phyloP scores from a whole-genome alignment of 2,329 filamentous ascomycete species.

The Trichoderma pleuroti region DNA sequence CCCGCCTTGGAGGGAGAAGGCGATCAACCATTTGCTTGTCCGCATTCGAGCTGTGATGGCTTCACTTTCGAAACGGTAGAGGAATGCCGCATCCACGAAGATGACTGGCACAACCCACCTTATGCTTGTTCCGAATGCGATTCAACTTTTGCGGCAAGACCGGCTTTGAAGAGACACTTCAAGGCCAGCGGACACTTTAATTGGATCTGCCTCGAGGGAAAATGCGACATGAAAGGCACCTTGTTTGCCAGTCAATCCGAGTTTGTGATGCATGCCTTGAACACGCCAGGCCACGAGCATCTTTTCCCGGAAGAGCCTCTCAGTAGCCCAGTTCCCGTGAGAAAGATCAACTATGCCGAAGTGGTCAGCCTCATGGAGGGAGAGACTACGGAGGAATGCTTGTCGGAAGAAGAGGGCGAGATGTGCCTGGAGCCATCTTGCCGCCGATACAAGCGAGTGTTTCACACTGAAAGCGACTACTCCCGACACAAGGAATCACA shows the following conservation, averaged over 20 bases:
- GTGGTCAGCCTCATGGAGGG: not conserved
- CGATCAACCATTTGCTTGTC: slow-evolving; percentile 21
- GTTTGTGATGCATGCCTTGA: not conserved
- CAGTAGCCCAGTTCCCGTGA: not conserved
- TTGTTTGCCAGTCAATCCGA: not conserved
- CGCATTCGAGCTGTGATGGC: slow-evolving; percentile 28
- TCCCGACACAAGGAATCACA: slow-evolving; percentile 19
- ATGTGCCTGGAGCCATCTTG: slow-evolving; percentile 16
- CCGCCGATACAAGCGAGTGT: slow-evolving; percentile 21
- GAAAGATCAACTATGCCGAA: not conserved
- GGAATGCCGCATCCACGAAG: slow-evolving; percentile 27
- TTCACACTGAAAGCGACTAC: slow-evolving; percentile 11
- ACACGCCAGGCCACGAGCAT: not conserved
- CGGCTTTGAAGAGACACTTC: slow-evolving; percentile 24
- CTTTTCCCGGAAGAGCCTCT: not conserved
- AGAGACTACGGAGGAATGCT: not conserved
- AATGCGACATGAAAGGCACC: not conserved
- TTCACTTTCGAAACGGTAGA: slow-evolving; percentile 21
- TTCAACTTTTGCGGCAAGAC: slow-evolving; percentile 24
- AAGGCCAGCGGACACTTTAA: slow-evolving; percentile 12
- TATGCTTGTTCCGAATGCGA: slow-evolving; percentile 26
- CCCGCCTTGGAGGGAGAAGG: not conserved
- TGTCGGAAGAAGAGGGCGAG: not conserved
- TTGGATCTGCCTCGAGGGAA: not conserved
- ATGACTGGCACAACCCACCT: slow-evolving; percentile 25